A percentile compares a stretch with the other conserved stretches of the same genome.
These are phyloP conservation scores for Elsinoe perseae DNA, from an alignment of 2,329 filamentous ascomycete genomes.

Conservation along the genomic window DNA sequence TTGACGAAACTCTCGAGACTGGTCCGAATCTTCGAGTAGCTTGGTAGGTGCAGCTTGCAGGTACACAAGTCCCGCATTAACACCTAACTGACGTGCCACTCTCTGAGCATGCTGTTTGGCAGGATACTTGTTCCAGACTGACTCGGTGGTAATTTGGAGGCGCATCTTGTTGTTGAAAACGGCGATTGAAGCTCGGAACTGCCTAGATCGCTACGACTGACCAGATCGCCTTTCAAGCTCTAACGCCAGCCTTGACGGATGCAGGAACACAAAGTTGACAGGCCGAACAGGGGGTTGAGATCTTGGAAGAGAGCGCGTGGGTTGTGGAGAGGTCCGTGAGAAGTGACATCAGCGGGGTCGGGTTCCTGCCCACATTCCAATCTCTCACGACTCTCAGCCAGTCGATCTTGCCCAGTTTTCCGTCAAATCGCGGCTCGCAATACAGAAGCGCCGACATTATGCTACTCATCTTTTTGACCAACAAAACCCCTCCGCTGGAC, in stretches of 20 bases:
- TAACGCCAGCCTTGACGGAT: constrained; percentile 3
- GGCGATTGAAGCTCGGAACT: neutral
- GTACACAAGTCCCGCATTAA: constrained; percentile 48
- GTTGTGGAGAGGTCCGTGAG: neutral
- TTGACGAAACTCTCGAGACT: constrained; percentile 50
- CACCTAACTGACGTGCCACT: constrained; percentile 21
- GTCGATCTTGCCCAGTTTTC: constrained; percentile 17
- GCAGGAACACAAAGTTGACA: constrained; percentile 8
- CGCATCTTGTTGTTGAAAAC: neutral
- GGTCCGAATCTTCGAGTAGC: constrained; percentile 52
- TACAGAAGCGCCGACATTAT: constrained; percentile 14
- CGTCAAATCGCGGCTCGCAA: constrained; percentile 6
- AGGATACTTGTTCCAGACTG: constrained; percentile 20
- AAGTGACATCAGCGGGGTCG: constrained; percentile 9
- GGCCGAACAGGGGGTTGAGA: neutral
- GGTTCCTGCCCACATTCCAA: neutral
- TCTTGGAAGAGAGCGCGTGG: neutral
- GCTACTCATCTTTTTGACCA: neutral
- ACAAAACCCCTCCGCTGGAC: constrained; percentile 14
- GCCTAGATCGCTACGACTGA: neutral
- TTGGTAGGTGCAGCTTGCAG: constrained; percentile 45
- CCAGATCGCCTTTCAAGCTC: constrained; percentile 5
- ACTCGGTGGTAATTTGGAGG: constrained; percentile 15
- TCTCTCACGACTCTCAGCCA: neutral
- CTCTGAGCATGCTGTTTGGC: constrained; percentile 20